A percentile compares a stretch with the other conserved stretches of the same genome.
Conservation (phyloP, 805 yeast species). For the Myxozyma geophila region DNA sequence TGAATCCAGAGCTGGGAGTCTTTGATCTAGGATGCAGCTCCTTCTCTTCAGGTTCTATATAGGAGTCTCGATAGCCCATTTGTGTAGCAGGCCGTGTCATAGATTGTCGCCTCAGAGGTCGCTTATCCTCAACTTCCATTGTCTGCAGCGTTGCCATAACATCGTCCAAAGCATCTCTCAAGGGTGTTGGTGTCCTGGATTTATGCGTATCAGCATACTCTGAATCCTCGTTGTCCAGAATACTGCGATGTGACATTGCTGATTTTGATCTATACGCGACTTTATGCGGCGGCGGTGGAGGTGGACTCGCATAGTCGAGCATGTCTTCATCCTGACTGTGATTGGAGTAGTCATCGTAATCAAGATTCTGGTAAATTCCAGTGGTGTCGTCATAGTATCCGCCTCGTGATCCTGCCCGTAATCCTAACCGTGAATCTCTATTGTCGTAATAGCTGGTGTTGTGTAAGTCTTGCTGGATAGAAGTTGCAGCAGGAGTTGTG, state of each 20-base stretch:
- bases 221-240: constrained; percentile 1
- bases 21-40: constrained; percentile 1
- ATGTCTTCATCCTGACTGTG: constrained; percentile 1
- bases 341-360: constrained; percentile 7
- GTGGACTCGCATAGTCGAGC: constrained; percentile 37
- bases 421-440: background rate
- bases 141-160: constrained; percentile 43
- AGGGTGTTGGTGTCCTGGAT: constrained; percentile 40
- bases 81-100: constrained; percentile 6
- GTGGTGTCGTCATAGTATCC: constrained; percentile 13
- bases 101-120: background rate
- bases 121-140: constrained; percentile 28
- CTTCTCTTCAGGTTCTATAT: background rate
- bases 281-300: constrained; percentile 47
- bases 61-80: constrained; percentile 1
- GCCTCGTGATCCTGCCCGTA: background rate
- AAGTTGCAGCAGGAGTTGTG: too few relatives aligned
- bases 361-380: constrained; percentile 20
- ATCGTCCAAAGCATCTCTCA: constrained; percentile 45
- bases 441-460: too few relatives aligned
- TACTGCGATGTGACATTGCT: constrained; percentile 20
- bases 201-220: constrained; percentile 32
- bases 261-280: constrained; percentile 32
- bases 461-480: too few relatives aligned
- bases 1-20: constrained; percentile 1